Percentiles rank a stretch among this genome's conserved stretches.
phyloP scores from a whole-genome alignment of 108 stramenopile genomes.

The Cyclostephanos invisitatus region DNA sequence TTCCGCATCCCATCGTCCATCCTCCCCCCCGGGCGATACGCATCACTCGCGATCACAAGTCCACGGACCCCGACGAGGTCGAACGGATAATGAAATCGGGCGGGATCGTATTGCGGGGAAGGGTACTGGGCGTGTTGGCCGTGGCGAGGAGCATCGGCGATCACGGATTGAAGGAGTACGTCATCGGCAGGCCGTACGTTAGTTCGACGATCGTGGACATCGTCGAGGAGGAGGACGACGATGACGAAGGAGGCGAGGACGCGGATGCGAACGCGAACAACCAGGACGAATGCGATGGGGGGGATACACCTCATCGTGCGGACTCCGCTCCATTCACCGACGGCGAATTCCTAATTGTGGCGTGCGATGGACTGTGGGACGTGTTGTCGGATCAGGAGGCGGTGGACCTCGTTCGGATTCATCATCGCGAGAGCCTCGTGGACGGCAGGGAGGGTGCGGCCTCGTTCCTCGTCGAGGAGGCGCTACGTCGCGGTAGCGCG shows the following conservation, averaged over 20 bases:
- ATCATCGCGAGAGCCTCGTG: background rate
- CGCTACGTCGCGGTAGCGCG: conserved; percentile 66
- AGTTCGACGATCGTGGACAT: conserved; percentile 41
- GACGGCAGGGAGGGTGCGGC: conserved; percentile 45
- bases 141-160: conserved; percentile 88
- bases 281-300: background rate
- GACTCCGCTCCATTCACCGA: conserved; percentile 23
- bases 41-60: conserved; percentile 80
- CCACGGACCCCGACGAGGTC: conserved; percentile 77
- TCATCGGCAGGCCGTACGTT: conserved; percentile 75
- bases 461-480: conserved; percentile 64
- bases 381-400: conserved; percentile 84
- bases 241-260: background rate
- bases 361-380: conserved; percentile 93
- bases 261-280: background rate
- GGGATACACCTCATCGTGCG: background rate
- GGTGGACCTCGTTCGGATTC: conserved; percentile 65
- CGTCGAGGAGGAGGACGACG: background rate
- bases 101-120: conserved; percentile 75
- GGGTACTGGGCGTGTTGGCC: conserved; percentile 89
- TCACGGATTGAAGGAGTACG: conserved; percentile 88
- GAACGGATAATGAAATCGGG: conserved; percentile 75
- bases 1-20: no score
- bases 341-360: conserved; percentile 76
- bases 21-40: conserved; percentile 35